A percentile compares a stretch with the other conserved stretches of the same genome.
These are phyloP conservation scores for Phytopythium helicoides DNA, from an alignment of 352 stramenopile genomes.

Conservation along the genomic window DNA sequence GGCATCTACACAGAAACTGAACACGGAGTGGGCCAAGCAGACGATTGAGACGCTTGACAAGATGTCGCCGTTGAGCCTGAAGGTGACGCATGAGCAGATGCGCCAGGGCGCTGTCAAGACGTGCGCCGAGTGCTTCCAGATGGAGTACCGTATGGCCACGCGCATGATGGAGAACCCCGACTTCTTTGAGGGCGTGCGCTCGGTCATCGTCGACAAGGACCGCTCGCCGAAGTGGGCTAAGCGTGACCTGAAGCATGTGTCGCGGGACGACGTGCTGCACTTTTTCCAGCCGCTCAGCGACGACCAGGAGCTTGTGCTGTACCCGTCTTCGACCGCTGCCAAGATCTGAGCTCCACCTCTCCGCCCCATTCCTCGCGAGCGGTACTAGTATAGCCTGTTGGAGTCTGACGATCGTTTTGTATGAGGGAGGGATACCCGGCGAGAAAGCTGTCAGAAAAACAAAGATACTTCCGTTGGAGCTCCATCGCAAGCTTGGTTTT, in stretches of 20 bases:
- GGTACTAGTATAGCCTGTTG: no score
- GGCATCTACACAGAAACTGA: slow-evolving; percentile 35
- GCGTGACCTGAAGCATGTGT: slow-evolving; percentile 56
- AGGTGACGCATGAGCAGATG: slow-evolving; percentile 94
- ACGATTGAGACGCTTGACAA: slow-evolving; percentile 84
- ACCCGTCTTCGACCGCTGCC: slow-evolving; percentile 33
- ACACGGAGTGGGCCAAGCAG: slow-evolving; percentile 69
- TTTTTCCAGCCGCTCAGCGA: slow-evolving; percentile 81
- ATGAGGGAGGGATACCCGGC: no score
- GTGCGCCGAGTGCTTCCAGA: slow-evolving; percentile 91
- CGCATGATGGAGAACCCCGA: slow-evolving; percentile 90
- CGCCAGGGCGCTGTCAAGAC: slow-evolving; percentile 81
- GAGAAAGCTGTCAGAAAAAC: no score
- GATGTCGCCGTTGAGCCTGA: slow-evolving; percentile 93
- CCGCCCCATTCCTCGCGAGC: no score
- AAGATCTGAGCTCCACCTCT: slow-evolving; percentile 9
- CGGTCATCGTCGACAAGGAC: slow-evolving; percentile 96
- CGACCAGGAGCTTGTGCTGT: slow-evolving; percentile 79
- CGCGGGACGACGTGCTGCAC: slow-evolving; percentile 58
- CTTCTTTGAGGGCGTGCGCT: slow-evolving; percentile 97
- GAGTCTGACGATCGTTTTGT: no score
- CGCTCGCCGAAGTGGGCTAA: slow-evolving; percentile 90
- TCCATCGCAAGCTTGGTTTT: no score
- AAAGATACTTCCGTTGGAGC: no score
- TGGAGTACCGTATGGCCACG: slow-evolving; percentile 90